phyloP scores from a whole-genome alignment of 106 monocot species.

The Narthecium ossifragum region DNA sequence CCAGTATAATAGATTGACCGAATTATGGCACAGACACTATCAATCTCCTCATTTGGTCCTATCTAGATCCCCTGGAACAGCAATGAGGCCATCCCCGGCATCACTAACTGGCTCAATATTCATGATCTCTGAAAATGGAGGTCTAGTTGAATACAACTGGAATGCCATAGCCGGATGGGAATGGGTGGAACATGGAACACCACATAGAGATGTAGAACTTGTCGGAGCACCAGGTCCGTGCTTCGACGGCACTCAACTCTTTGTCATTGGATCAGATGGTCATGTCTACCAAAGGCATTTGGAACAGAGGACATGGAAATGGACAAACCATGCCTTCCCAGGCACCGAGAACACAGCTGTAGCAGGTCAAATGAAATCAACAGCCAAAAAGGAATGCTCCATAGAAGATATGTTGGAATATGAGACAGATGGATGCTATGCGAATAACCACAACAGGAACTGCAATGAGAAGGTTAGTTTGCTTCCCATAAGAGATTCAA shows the following conservation, averaged over 20 bases:
- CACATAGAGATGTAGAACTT: conserved; percentile 38
- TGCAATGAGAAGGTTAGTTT: conserved; percentile 70
- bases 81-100: conserved; percentile 38
- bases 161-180: conserved; percentile 62
- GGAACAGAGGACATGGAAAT: conserved; percentile 58
- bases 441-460: conserved; percentile 10
- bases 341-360: conserved; percentile 3
- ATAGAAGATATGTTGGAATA: background rate
- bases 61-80: conserved; percentile 61
- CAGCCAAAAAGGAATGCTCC: conserved; percentile 12
- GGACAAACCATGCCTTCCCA: conserved; percentile 53
- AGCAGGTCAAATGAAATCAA: background rate
- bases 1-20: conserved; percentile 79
- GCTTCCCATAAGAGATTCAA: background rate
- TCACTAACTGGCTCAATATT: conserved; percentile 74
- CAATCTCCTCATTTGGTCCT: conserved; percentile 82
- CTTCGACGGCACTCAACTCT: conserved; percentile 43
- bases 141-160: conserved; percentile 80
- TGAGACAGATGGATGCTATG: background rate
- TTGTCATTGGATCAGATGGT: conserved; percentile 77
- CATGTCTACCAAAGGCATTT: conserved; percentile 51
- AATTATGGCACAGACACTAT: conserved; percentile 79
- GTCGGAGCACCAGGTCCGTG: conserved; percentile 69
- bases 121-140: conserved; percentile 65
- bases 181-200: conserved; percentile 91